These are phyloP conservation scores for Rhamnella rubrinervis DNA, from an alignment of 331 rosid species.

Conservation along the genomic window DNA sequence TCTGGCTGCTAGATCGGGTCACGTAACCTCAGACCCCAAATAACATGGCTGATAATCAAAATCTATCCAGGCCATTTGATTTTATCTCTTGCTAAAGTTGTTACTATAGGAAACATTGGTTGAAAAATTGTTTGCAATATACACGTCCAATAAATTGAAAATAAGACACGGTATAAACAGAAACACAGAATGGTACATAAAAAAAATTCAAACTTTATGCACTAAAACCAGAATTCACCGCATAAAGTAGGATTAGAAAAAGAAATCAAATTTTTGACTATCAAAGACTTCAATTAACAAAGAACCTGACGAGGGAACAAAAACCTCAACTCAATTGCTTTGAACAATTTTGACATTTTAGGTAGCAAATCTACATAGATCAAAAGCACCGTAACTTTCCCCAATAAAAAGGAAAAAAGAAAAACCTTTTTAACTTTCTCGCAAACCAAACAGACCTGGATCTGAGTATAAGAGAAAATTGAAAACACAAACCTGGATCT, in stretches of 20 bases:
- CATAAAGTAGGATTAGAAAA: background rate
- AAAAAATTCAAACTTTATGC: background rate
- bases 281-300: background rate
- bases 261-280: background rate
- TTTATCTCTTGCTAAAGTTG: background rate
- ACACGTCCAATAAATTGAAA: background rate
- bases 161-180: background rate
- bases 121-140: background rate
- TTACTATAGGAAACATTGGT: background rate
- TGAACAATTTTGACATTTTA: background rate
- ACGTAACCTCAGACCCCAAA: background rate
- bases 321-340: background rate
- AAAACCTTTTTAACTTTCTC: background rate
- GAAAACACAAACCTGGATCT: conserved; percentile 24
- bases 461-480: conserved; percentile 2
- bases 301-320: background rate
- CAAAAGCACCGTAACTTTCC: background rate
- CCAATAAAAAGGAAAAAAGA: too few species aligned
- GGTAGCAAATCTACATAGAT: too few species aligned
- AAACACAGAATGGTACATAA: background rate
- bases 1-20: background rate
- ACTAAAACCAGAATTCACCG: too few species aligned
- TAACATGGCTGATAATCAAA: too few species aligned
- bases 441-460: conserved; percentile 13
- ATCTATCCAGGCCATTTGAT: too few species aligned